Evolutionary conservation across 352 stramenopile species (phyloP), one percentile per base, ranked within the genome.

Genomic region (Phytophthora vignae): DNA sequence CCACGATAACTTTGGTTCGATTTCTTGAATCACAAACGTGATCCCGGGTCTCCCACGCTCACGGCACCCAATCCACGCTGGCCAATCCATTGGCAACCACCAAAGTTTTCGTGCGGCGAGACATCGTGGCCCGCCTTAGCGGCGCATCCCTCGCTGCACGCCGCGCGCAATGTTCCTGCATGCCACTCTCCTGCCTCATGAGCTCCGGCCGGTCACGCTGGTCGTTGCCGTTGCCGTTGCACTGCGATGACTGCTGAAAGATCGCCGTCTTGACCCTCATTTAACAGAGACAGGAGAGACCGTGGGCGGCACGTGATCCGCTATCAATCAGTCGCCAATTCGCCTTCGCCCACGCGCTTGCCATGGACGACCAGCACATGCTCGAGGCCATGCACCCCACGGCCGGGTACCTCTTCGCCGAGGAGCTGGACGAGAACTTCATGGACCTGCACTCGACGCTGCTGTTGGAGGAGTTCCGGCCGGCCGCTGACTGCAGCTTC

Each of bases 341-440:
- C 52, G 5, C 33, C 55, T 4, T 17, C 66, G 27, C 27, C 19
- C n/a, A 21, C 12, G 11, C 65, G 49, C 22, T 15, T 21, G 33
- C 21, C 25, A 74, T 75, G 66, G 57, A 65, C 50, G 50, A 67
- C 59, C 44, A 59, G 27, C 61, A 36, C 19, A 44, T 44, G 4
- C 57, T 69, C n/a, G 49, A 46, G 19, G 57, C 58, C 36, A 59
- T 69, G 71, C 60, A 71, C 25, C 69, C 73, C 14, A 76, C 67
- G 0, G 63, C 73, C n/a, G 71, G 66, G 17, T 76, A 76, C n/a
- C 52, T 74, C 19, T 76, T 73, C 22, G 63, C 62, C 3, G 73
- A 79, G n/a, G 73, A 79, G 55, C 48, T 79, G 11, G 68, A 76
- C n/a, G 53, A 63, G 29, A 59, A 79, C 27, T 64, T 71, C 55